Evolutionary conservation across 2,329 filamentous ascomycete genomes (phyloP), one percentile per base, ranked within the genome.

Genomic region (Meredithiella fracta): DNA sequence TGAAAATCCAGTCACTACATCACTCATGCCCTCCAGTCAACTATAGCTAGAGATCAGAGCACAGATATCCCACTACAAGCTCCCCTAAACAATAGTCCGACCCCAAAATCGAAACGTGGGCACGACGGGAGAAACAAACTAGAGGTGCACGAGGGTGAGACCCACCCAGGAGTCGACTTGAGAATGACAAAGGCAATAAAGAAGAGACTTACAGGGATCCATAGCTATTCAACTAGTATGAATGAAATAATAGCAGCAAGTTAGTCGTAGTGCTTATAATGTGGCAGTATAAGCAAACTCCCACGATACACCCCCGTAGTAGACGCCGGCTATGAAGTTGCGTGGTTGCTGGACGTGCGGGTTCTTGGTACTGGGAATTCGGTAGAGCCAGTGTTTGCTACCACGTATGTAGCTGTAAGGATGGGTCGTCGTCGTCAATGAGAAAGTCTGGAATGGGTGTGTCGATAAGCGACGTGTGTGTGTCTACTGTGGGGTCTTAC

Each of bases 141-240:
- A 23, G 34, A 57, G 51, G 55, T 53, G 55, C 55, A 57, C 55
- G 38, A 53, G 29, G 11, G 11, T 11, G 29, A 34, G 29, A 34
- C 29, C 29, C 29, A 34, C 5, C 11, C 29, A 11, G 29, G 29
- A 34, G 29, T 34, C 29, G 29, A 34, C 11, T 5, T 5, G 29
- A 34, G 55, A 57, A 57, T 57, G 55, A 34, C 40, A 53, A 57
- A 49, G 53, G 49, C 49, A 57, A 57, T 57, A 25, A 57, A 53
- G 34, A 34, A 57, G 54, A 56, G 50, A 57, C 55, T 57, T 40
- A 53, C 42, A 57, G 55, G 55, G 55, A 57, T 57, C 38, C n/a
- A 44, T 44, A 50, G 20, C 40, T 4, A 22, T 44, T 20, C 40
- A 44, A 20, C 2, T 22, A 6, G 40, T 44, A 44, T 15, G 40